Conservation (phyloP, 208 protist species). For the Wallacemonas sp. region DNA sequence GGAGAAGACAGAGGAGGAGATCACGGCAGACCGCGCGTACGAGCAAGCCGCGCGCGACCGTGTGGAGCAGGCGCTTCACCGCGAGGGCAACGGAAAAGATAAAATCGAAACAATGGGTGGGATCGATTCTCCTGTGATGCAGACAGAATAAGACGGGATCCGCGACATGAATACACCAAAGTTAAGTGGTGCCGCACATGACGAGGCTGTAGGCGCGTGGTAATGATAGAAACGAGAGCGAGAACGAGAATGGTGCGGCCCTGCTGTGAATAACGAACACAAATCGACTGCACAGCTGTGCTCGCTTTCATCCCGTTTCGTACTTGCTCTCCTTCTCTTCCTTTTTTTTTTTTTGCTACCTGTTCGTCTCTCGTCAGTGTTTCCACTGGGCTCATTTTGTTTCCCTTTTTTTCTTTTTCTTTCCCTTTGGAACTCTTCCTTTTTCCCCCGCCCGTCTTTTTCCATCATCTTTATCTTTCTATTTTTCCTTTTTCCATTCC, state of each 20-base stretch:
- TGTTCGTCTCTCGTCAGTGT: neutral
- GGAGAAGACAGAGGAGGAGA: constrained; percentile 11
- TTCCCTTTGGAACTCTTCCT: constrained; percentile 8
- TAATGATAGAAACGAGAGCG: too few relatives aligned
- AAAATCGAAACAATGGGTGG: neutral
- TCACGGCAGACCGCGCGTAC: neutral
- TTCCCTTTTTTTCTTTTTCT: constrained; percentile 13
- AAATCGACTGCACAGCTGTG: neutral
- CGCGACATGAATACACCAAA: too few relatives aligned
- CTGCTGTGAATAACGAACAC: too few relatives aligned
- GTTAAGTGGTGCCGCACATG: too few relatives aligned
- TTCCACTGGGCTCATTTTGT: constrained; percentile 5
- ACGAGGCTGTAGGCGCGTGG: too few relatives aligned
- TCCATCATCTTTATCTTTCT: neutral
- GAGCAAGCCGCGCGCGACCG: constrained; percentile 7
- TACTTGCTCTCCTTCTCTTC: neutral
- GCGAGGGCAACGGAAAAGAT: neutral
- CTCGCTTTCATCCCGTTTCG: neutral
- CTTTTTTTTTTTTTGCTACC: constrained; percentile 18
- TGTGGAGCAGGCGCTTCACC: neutral
- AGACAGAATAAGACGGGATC: too few relatives aligned
- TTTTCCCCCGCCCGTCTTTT: constrained; percentile 6
- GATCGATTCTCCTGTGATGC: constrained; percentile 2
- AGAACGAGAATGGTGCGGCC: too few relatives aligned
- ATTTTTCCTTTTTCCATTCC: constrained; percentile 10